Conservation (phyloP, 202 grass and related monocot genomes). For the Bolboschoenoplectus hybrid region DNA sequence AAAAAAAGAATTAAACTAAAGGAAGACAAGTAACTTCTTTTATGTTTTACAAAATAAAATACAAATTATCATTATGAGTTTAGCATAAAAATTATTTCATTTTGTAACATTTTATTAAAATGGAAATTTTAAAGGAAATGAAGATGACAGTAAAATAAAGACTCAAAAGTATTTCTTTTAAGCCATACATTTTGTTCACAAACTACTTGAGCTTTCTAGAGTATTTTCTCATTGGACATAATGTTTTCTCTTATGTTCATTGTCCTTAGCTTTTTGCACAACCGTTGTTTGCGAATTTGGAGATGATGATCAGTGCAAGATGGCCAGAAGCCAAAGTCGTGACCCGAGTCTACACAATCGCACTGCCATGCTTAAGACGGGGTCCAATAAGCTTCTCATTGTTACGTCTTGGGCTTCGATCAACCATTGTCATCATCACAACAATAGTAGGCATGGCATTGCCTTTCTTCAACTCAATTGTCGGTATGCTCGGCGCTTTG, state of each 20-base stretch:
- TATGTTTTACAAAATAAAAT: not conserved
- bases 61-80: not conserved
- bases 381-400: conserved; percentile 55
- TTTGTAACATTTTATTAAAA: not conserved
- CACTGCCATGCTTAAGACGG: conserved; percentile 45
- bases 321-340: conserved; percentile 81
- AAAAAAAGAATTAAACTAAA: not conserved
- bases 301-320: conserved; percentile 47
- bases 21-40: not conserved
- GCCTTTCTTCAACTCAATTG: conserved; percentile 77
- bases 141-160: not conserved
- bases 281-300: conserved; percentile 61
- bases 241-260: conserved; percentile 10
- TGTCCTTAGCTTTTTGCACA: conserved; percentile 67
- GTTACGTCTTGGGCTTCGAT: conserved; percentile 53
- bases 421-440: conserved; percentile 50
- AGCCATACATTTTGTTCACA: not conserved
- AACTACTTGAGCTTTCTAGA: conserved; percentile 3
- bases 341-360: conserved; percentile 55
- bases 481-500: conserved; percentile 69
- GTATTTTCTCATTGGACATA: not conserved
- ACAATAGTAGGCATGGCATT: conserved; percentile 71
- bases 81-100: not conserved
- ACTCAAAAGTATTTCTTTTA: not conserved
- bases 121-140: not conserved